Conservation (phyloP, 2,329 filamentous ascomycete species). For the Lasiodiplodia gonubiensis region DNA sequence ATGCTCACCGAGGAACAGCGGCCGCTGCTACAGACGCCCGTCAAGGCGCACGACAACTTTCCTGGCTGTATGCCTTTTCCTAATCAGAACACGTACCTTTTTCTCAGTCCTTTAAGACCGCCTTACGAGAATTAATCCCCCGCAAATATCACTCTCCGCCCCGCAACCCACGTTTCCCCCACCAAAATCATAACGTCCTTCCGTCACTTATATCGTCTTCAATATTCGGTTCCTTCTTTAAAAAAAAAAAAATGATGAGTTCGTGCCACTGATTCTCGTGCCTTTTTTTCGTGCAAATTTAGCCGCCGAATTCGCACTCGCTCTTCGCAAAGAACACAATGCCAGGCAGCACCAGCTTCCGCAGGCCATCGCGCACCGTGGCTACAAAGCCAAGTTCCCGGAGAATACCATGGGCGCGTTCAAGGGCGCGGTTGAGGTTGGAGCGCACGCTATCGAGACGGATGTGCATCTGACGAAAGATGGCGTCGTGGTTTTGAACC, state of each 20-base stretch:
- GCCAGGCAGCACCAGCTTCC: slow-evolving; percentile 55
- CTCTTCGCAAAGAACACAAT: slow-evolving; percentile 31
- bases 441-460: slow-evolving; percentile 83
- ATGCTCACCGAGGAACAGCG: slow-evolving; percentile 23
- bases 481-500: slow-evolving; percentile 82
- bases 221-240: neutral
- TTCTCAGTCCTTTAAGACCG: neutral
- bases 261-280: neutral
- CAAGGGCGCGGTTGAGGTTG: slow-evolving; percentile 71
- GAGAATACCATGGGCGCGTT: slow-evolving; percentile 89
- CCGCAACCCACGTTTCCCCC: neutral
- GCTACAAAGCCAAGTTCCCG: slow-evolving; percentile 76
- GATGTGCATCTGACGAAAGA: slow-evolving; percentile 85
- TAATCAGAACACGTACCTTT: neutral
- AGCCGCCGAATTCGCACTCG: slow-evolving; percentile 45
- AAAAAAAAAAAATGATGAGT: neutral
- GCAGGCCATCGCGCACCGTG: slow-evolving; percentile 78
- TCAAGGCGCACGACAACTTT: neutral
- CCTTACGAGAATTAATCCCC: neutral
- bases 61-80: slow-evolving; percentile 6
- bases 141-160: neutral
- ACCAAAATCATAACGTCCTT: neutral
- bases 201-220: neutral
- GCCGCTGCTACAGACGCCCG: slow-evolving; percentile 6
- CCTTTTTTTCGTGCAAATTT: neutral